phyloP scores from a whole-genome alignment of 805 yeast genomes.

The Zygoascus bituminiphila region DNA sequence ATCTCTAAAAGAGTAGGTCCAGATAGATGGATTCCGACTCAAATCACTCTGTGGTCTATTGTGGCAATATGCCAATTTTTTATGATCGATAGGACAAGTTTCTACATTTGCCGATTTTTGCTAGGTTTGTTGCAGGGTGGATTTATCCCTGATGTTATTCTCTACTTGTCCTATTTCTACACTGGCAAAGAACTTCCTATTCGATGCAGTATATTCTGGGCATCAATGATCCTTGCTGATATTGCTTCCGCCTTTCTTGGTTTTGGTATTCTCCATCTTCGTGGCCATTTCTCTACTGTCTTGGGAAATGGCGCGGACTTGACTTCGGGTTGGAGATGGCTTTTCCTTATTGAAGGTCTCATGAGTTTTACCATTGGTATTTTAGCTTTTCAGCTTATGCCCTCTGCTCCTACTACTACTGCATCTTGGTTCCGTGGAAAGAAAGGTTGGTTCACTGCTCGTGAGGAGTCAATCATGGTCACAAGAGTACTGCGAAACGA shows the following conservation, averaged over 20 bases:
- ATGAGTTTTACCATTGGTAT: slow-evolving; percentile 49
- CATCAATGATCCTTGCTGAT: slow-evolving; percentile 42
- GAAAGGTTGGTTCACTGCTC: slow-evolving; percentile 47
- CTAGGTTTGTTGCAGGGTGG: slow-evolving; percentile 56
- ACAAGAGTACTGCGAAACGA: slow-evolving; percentile 55
- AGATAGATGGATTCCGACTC: slow-evolving; percentile 56
- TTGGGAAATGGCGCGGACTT: slow-evolving; percentile 11
- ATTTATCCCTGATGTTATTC: slow-evolving; percentile 53
- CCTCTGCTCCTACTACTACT: slow-evolving; percentile 40
- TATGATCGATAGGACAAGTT: slow-evolving; percentile 35
- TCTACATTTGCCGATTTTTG: slow-evolving; percentile 40
- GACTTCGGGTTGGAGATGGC: slow-evolving; percentile 51
- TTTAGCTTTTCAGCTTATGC: slow-evolving; percentile 40
- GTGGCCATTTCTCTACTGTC: slow-evolving; percentile 26
- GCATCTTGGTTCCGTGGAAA: slow-evolving; percentile 40
- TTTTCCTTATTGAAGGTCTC: slow-evolving; percentile 56
- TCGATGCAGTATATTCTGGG: slow-evolving; percentile 53
- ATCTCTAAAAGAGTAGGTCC: slow-evolving; percentile 57
- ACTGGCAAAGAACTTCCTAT: slow-evolving; percentile 50
- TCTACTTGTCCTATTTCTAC: slow-evolving; percentile 62
- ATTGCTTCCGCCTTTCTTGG: slow-evolving; percentile 42
- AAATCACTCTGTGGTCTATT: slow-evolving; percentile 48
- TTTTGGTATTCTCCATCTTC: slow-evolving; percentile 45
- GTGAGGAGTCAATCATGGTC: slow-evolving; percentile 51
- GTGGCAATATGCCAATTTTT: slow-evolving; percentile 49